Base-by-base conservation (phyloP, 306 rosid species). In the Rosa rugosa region DNA sequence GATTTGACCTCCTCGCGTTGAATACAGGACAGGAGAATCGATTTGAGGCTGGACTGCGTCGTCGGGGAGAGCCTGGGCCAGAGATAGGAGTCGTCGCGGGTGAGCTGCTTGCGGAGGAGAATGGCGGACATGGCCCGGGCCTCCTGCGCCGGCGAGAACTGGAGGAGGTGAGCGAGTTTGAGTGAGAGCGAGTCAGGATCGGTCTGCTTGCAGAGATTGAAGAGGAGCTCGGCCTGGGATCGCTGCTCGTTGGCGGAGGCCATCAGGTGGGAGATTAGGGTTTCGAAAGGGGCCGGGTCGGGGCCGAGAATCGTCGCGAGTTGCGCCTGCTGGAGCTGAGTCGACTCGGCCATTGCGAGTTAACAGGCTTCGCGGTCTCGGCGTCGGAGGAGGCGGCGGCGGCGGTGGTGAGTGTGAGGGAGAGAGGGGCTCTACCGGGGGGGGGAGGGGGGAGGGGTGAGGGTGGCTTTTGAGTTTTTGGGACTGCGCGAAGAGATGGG, bases 101-200 rank as follows among this genome's bases (percentile, higher is more conserved):
- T 92, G 36, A 95, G 96, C 77, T 92, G 99, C 87, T 95, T 95
- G 8, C 99, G 88, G 79, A 95, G 97, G 75, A 95, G 97, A 66
- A 95, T 89, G 38, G 99, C 99, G 38, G 99, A 90, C 99, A 95
- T 93, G 71, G 98, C 98, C 0, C 99, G 98, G 0, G 85, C 94
- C 87, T 95, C 99, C 1, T 75, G 80, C 47, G 81, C 91, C 1
- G 90, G 91, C 3, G 94, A 92, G 50, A 84, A 90, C 69, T 92
- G 94, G 31, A 94, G 97, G 23, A 94, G 90, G 70, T 92, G 97
- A 0, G 95, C 99, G 11, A 94, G 97, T 47, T 94, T 94, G 42
- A 94, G 80, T 9, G 92, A 86, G 20, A 94, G 88, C 4, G 90
- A 85, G 59, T 94, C 91, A 2, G 98, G 98, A 85, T 94, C 90